Percentiles rank a stretch among this genome's conserved stretches.
These are phyloP conservation scores for Xylaria arbuscula DNA, from an alignment of 2,329 filamentous ascomycete genomes.

Conservation along the genomic window DNA sequence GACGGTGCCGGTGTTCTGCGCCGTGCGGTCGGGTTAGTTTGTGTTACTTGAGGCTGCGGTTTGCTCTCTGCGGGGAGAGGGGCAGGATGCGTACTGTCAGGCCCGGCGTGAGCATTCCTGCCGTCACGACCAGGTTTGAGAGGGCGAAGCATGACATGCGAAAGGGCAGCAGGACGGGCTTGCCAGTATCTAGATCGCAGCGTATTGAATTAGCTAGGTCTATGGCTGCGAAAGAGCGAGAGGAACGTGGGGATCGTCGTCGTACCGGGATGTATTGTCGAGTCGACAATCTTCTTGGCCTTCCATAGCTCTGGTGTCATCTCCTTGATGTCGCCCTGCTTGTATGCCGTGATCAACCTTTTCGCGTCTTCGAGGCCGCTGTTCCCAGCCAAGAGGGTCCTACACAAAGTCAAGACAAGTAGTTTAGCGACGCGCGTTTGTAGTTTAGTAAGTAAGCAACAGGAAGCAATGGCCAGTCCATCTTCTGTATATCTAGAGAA, in stretches of 20 bases:
- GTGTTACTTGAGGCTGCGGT: not conserved
- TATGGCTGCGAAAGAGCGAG: slow-evolving; percentile 1
- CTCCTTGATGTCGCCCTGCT: slow-evolving; percentile 78
- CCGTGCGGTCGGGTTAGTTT: slow-evolving; percentile 31
- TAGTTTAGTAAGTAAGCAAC: too few relatives aligned
- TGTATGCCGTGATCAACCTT: slow-evolving; percentile 82
- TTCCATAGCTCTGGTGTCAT: slow-evolving; percentile 95
- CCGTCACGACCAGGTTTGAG: slow-evolving; percentile 93
- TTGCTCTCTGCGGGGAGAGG: not conserved
- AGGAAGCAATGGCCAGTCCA: too few relatives aligned
- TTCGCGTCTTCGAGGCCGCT: slow-evolving; percentile 88
- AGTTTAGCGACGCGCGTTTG: slow-evolving; percentile 33
- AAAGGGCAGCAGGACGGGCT: slow-evolving; percentile 92
- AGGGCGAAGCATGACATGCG: slow-evolving; percentile 97
- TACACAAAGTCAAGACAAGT: slow-evolving; percentile 53
- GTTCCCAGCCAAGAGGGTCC: slow-evolving; percentile 84
- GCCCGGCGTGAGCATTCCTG: slow-evolving; percentile 94
- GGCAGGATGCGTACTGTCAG: slow-evolving; percentile 67
- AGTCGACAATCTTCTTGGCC: slow-evolving; percentile 97
- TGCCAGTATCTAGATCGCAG: slow-evolving; percentile 78
- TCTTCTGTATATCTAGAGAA: not conserved
- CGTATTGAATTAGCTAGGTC: slow-evolving; percentile 33
- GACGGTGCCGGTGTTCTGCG: slow-evolving; percentile 81
- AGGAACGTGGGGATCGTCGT: slow-evolving; percentile 14
- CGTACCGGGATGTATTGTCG: slow-evolving; percentile 92